These are phyloP conservation scores for Candida hispaniensis DNA, from an alignment of 805 yeast genomes.

Conservation along the genomic window DNA sequence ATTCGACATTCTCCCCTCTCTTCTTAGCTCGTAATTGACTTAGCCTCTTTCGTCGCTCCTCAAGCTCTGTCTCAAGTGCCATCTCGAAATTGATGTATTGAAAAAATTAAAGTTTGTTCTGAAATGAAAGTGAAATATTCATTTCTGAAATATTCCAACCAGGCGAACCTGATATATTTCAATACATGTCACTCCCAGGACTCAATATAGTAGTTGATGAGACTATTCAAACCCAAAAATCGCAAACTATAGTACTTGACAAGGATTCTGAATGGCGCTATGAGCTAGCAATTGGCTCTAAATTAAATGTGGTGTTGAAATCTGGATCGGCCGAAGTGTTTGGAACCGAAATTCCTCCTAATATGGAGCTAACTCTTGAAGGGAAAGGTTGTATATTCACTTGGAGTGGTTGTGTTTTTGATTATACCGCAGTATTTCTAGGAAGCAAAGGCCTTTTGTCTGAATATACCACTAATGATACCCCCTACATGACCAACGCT, in stretches of 20 bases:
- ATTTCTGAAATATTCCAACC: constrained; percentile 2
- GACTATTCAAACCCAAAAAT: constrained; percentile 7
- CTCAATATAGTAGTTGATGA: constrained; percentile 10
- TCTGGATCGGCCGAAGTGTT: constrained; percentile 79
- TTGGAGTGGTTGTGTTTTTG: constrained; percentile 54
- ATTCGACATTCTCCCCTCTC: constrained; percentile 15
- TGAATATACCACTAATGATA: constrained; percentile 63
- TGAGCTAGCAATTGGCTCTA: constrained; percentile 47
- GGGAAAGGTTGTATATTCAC: constrained; percentile 47
- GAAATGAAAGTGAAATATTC: not conserved
- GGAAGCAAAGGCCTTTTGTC: constrained; percentile 17
- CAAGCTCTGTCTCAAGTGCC: constrained; percentile 22
- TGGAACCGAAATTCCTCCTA: constrained; percentile 83
- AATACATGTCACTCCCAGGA: constrained; percentile 19
- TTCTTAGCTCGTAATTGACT: constrained; percentile 26
- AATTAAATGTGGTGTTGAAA: constrained; percentile 40
- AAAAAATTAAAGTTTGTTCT: constrained; percentile 12
- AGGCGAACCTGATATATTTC: constrained; percentile 1
- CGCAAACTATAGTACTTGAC: constrained; percentile 21
- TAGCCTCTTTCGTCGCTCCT: constrained; percentile 26
- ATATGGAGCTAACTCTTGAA: constrained; percentile 51
- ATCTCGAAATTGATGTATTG: constrained; percentile 19
- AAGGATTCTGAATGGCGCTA: constrained; percentile 60
- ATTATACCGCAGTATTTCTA: constrained; percentile 33
- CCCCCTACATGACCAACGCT: constrained; percentile 46